Base-by-base conservation (phyloP, 106 monocot species). In the Apostasia shenzhenica region DNA sequence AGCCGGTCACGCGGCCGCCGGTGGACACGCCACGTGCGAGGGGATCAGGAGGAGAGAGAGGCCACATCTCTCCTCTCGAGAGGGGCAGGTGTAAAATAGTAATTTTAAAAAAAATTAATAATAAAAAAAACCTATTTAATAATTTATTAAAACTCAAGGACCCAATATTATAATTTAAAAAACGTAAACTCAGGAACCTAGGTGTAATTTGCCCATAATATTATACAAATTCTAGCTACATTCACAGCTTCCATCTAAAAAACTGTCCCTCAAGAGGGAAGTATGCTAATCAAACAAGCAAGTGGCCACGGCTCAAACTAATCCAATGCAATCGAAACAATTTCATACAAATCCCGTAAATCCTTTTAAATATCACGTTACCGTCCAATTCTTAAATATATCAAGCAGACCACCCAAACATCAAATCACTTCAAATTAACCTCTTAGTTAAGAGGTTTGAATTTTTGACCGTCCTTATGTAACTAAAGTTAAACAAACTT, bases 201-300 rank as follows among this genome's bases (percentile, higher is more conserved):
- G 44, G n/a, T 41, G 3, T 60, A 6, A 41, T 41, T 42, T 61
- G 43, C 7, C 43, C 11, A 42, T 62, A 39, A 40, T 59, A 26
- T 26, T 26, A 26, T 26, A 26, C 26, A 3, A 47, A 49, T 65
- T 1, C 65, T 65, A 48, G 48, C 48, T 65, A 48, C 65, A 47
- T 65, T n/a, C 43, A 43, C 65, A 48, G 48, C 46, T 65, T 2
- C 65, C 65, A 65, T 48, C 65, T 26, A 49, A 48, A n/a, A 12
- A 62, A 62, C 45, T 59, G 14, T 59, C 59, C 59, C 37, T 59
- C 9, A 41, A 59, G 41, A 59, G 59, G 37, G 41, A 59, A 59
- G 59, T 45, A 2, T 7, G 62, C 45, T 26, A 26, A 26, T 26
- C 26, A 26, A 26, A 26, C 26, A 26, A 61, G 43, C 61, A 7